Evolutionary conservation across 208 protist species (phyloP), one percentile per base, ranked within the genome.

Genomic region (Leishmania martiniquensis): DNA sequence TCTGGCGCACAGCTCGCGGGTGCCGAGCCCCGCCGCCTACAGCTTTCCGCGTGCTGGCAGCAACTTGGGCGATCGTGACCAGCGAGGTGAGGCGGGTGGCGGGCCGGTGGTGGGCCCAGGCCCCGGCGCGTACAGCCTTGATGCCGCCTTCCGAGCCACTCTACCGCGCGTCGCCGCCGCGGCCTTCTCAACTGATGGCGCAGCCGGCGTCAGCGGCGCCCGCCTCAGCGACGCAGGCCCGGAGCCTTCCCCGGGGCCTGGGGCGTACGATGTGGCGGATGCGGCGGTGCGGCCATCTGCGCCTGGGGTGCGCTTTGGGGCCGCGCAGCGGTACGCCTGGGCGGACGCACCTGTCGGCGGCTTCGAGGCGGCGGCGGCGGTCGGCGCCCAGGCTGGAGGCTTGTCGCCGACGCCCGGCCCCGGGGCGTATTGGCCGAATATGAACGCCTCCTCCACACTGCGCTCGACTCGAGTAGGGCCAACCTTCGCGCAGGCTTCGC

Each of bases 101-200:
- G 70, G 32, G 45, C 42, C 20, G 4, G 67, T 71, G 0, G 52
- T 68, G 37, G 52, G 22, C 32, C 88, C 88, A 9, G 90, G 90
- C 5, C 90, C 90, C n/a, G 90, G 88, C 22, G 74, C 83, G 34
- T 94, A 84, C 76, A 80, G 63, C 60, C 65, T 84, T 29, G 75
- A 79, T 3, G 69, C 67, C 4, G 80, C 39, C 5, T 75, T 73
- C 72, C 75, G 68, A n/a, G 75, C 76, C 20, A 75, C 75, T 13
- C 72, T 79, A n/a, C 72, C 74, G 2, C 68, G 71, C 22, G 39
- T 32, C 22, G 66, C 75, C 42, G 69, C 20, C 32, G 75, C 32
- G 1, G 52, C 22, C 17, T 29, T 79, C 55, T 34, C 72, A 0
- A 44, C 44, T 54, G 42, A 15, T 49, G 49, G 0, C n/a, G 69